A percentile compares a stretch with the other conserved stretches of the same genome.
These are phyloP conservation scores for Lepidium aucheri DNA, from an alignment of 345 rosid genomes.

Conservation along the genomic window DNA sequence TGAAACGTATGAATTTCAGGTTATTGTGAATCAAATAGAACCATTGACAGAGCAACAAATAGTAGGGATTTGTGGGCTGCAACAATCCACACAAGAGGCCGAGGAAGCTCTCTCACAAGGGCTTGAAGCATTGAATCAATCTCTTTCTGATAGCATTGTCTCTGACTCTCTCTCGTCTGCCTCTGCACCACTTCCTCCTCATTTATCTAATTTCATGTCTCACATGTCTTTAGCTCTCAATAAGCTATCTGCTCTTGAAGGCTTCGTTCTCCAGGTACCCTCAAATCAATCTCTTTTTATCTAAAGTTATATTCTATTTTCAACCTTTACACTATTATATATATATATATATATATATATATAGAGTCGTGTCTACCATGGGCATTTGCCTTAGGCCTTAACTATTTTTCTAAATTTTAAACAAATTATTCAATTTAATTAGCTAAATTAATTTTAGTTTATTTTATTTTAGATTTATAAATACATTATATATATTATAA, in stretches of 20 bases:
- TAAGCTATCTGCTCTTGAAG: slow-evolving; percentile 87
- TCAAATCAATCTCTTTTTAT: background rate
- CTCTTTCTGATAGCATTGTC: slow-evolving; percentile 75
- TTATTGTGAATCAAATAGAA: slow-evolving; percentile 64
- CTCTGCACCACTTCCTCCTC: slow-evolving; percentile 68
- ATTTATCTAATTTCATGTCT: slow-evolving; percentile 88
- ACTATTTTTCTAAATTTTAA: no score
- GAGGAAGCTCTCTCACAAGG: slow-evolving; percentile 94
- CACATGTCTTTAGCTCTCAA: slow-evolving; percentile 94
- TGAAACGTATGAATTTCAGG: slow-evolving; percentile 29
- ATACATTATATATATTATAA: no score
- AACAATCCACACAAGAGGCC: slow-evolving; percentile 81
- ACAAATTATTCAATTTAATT: no score
- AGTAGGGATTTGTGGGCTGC: slow-evolving; percentile 77
- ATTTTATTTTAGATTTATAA: no score
- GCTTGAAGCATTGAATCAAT: slow-evolving; percentile 74
- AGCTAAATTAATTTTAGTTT: no score
- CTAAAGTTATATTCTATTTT: no score
- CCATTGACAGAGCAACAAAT: slow-evolving; percentile 86
- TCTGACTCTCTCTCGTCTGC: slow-evolving; percentile 61
- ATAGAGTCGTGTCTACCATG: no score
- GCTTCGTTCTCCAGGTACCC: slow-evolving; percentile 85
- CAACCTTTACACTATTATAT: no score
- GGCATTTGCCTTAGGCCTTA: no score
- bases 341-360: no score